These are phyloP conservation scores for Filobasidium floriforme DNA, from an alignment of 768 basidiomycete genomes.

Conservation along the genomic window DNA sequence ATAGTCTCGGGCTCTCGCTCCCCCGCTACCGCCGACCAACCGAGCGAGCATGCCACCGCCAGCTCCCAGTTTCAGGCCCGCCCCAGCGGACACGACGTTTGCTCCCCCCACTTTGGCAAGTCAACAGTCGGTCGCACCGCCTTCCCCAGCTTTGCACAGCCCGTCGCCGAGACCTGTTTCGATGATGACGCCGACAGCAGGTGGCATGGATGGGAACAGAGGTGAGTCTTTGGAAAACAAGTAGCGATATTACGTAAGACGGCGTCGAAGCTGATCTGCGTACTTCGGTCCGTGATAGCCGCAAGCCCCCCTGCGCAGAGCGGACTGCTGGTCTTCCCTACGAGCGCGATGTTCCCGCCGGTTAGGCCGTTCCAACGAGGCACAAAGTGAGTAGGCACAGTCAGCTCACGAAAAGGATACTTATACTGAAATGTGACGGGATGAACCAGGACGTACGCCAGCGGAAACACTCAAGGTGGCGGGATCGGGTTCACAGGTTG, in stretches of 20 bases:
- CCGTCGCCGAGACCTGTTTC: conserved; percentile 11
- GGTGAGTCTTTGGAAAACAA: neutral
- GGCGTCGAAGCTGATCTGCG: neutral
- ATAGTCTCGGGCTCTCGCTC: conserved; percentile 6
- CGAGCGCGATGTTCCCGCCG: conserved; percentile 45
- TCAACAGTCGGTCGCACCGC: conserved; percentile 20
- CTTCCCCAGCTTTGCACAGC: conserved; percentile 26
- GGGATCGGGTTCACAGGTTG: conserved; percentile 27
- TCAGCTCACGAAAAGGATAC: neutral
- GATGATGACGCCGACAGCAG: conserved; percentile 6
- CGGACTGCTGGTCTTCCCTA: conserved; percentile 42
- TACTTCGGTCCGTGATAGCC: conserved; percentile 18
- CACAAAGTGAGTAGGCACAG: conserved; percentile 36
- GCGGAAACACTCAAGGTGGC: conserved; percentile 30
- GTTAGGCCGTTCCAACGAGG: conserved; percentile 34
- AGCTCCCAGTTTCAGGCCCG: conserved; percentile 24
- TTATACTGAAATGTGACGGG: neutral
- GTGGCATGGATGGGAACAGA: neutral
- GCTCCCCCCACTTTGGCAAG: conserved; percentile 25
- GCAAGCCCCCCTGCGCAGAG: conserved; percentile 38
- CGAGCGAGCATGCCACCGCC: conserved; percentile 18
- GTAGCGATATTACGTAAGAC: neutral
- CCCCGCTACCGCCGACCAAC: conserved; percentile 13
- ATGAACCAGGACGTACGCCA: conserved; percentile 31
- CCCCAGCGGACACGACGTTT: conserved; percentile 32